A percentile compares a stretch with the other conserved stretches of the same genome.
Conservation (phyloP, 1,139 yeast species). For the Yamadazyma blattariae region DNA sequence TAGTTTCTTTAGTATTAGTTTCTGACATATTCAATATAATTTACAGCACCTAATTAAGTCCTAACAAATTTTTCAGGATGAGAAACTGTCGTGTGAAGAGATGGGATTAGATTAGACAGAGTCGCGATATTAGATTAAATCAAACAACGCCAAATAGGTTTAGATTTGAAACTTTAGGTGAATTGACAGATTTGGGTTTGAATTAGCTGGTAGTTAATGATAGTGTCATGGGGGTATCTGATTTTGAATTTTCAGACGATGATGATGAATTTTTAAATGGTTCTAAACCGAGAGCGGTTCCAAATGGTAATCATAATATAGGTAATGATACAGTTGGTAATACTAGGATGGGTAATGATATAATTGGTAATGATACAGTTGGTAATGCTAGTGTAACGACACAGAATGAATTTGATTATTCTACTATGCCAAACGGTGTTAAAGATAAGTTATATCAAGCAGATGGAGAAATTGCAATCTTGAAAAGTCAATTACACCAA, state of each 20-base stretch:
- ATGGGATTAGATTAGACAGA: background rate
- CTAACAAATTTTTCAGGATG: conserved; percentile 5
- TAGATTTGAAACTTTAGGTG: no score
- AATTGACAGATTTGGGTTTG: no score
- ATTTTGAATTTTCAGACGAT: conserved; percentile 35
- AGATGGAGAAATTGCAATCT: conserved; percentile 75
- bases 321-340: no score
- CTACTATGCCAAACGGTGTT: conserved; percentile 12
- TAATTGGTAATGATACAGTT: background rate
- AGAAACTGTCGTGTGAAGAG: conserved; percentile 2
- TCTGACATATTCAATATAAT: background rate
- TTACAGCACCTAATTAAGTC: no score
- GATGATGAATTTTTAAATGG: conserved; percentile 30
- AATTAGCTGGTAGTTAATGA: no score
- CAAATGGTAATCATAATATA: background rate
- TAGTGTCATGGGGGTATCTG: conserved; percentile 9
- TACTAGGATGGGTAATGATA: background rate
- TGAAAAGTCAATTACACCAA: conserved; percentile 60
- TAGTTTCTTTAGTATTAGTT: background rate
- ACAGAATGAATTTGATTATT: background rate
- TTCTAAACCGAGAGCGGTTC: background rate
- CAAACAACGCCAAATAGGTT: no score
- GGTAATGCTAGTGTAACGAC: background rate
- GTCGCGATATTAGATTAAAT: background rate
- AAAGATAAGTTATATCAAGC: conserved; percentile 40